These are phyloP conservation scores for Vanderwaltozyma tropicalis DNA, from an alignment of 805 yeast genomes.

Conservation along the genomic window DNA sequence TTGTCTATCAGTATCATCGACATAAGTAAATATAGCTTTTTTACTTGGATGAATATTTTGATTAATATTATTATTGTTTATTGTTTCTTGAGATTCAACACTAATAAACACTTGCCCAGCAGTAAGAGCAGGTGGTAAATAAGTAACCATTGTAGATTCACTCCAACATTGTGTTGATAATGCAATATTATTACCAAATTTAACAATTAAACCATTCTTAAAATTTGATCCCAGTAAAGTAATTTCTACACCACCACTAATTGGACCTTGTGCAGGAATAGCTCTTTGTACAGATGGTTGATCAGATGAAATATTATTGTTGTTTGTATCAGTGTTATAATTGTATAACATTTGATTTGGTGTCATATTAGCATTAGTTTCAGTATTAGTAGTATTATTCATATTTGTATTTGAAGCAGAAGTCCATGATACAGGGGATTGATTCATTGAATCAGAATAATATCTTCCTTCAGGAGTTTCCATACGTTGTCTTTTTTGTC, in stretches of 20 bases:
- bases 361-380: neutral
- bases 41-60: constrained; percentile 14
- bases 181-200: constrained; percentile 75
- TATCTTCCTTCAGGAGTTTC: neutral
- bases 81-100: constrained; percentile 14
- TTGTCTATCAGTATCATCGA: constrained; percentile 92
- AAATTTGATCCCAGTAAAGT: constrained; percentile 83
- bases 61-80: neutral
- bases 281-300: constrained; percentile 67
- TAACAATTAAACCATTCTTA: constrained; percentile 69
- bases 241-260: constrained; percentile 92
- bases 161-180: constrained; percentile 94
- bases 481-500: constrained; percentile 3
- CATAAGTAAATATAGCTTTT: constrained; percentile 63
- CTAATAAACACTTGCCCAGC: constrained; percentile 90
- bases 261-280: constrained; percentile 92
- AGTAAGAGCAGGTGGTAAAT: constrained; percentile 79
- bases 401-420: neutral
- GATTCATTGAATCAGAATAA: constrained; percentile 1
- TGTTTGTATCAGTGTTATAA: neutral
- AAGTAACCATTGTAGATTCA: constrained; percentile 84
- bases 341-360: neutral
- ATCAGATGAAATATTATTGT: neutral
- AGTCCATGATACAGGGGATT: constrained; percentile 21
- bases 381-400: neutral